phyloP scores from a whole-genome alignment of 2,329 filamentous ascomycete species.

The Coleophoma cylindrospora region DNA sequence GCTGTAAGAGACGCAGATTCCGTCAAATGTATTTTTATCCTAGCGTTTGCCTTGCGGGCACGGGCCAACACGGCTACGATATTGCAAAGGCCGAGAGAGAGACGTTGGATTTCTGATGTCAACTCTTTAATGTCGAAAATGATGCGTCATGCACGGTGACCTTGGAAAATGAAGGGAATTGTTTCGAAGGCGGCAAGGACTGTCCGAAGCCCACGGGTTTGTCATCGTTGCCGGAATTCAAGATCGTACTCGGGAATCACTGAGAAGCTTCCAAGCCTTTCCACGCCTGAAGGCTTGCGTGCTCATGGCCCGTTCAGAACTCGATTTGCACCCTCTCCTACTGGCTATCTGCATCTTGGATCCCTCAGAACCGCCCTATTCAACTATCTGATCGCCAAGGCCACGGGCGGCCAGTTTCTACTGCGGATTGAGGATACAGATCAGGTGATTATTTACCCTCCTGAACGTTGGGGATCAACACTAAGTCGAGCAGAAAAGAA shows the following conservation, averaged over 20 bases:
- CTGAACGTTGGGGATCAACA: slow-evolving; percentile 2
- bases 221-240: slow-evolving; percentile 13
- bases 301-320: slow-evolving; percentile 61
- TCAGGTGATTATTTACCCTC: slow-evolving; percentile 48
- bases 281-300: slow-evolving; percentile 25
- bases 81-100: neutral
- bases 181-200: slow-evolving; percentile 10
- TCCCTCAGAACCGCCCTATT: slow-evolving; percentile 91
- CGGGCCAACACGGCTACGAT: slow-evolving; percentile 7
- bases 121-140: neutral
- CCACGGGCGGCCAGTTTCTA: slow-evolving; percentile 85
- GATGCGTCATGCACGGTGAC: neutral
- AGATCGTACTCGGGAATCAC: neutral
- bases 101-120: neutral
- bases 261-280: neutral
- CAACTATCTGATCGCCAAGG: slow-evolving; percentile 86
- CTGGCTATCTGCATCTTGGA: slow-evolving; percentile 87
- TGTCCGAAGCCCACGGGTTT: slow-evolving; percentile 15
- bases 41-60: slow-evolving; percentile 6
- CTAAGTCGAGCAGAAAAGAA: slow-evolving; percentile 60
- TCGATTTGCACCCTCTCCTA: slow-evolving; percentile 93
- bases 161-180: slow-evolving; percentile 12
- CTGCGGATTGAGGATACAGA: slow-evolving; percentile 94
- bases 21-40: slow-evolving; percentile 7
- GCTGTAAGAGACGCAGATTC: neutral